Percentiles rank a stretch among this genome's conserved stretches.
These are phyloP conservation scores for Capillidium rhysosporum DNA, from an alignment of 371 early-diverging fungal species.

Conservation along the genomic window DNA sequence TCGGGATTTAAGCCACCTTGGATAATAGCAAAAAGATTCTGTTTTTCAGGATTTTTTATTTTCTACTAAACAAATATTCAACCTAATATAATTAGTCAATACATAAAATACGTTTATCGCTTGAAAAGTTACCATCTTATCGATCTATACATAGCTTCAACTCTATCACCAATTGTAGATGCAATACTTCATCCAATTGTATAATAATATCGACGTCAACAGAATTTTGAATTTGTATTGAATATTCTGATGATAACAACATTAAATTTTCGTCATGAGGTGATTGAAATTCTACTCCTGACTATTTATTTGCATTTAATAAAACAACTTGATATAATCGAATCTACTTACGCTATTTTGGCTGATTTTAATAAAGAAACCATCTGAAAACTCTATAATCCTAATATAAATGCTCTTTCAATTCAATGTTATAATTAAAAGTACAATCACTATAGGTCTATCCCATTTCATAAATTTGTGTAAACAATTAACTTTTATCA, in stretches of 20 bases:
- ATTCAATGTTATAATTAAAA: neutral
- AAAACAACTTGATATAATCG: neutral
- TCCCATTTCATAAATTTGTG: conserved; percentile 83
- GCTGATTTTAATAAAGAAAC: conserved; percentile 71
- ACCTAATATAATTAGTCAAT: conserved; percentile 9
- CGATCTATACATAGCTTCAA: conserved; percentile 85
- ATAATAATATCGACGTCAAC: conserved; percentile 97
- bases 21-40: conserved; percentile 90
- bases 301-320: conserved; percentile 12
- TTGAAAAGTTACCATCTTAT: conserved; percentile 53
- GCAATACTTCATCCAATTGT: conserved; percentile 96
- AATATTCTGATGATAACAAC: conserved; percentile 90
- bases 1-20: conserved; percentile 77
- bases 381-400: conserved; percentile 93
- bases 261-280: conserved; percentile 64
- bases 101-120: neutral
- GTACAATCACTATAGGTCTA: conserved; percentile 60
- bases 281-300: conserved; percentile 80
- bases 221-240: conserved; percentile 79
- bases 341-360: conserved; percentile 54
- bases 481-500: conserved; percentile 58
- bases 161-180: conserved; percentile 53
- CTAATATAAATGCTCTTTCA: conserved; percentile 8
- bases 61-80: conserved; percentile 78
- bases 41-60: conserved; percentile 48